These are phyloP conservation scores for Arthroderma uncinatum DNA, from an alignment of 2,329 filamentous ascomycete genomes.

Conservation along the genomic window DNA sequence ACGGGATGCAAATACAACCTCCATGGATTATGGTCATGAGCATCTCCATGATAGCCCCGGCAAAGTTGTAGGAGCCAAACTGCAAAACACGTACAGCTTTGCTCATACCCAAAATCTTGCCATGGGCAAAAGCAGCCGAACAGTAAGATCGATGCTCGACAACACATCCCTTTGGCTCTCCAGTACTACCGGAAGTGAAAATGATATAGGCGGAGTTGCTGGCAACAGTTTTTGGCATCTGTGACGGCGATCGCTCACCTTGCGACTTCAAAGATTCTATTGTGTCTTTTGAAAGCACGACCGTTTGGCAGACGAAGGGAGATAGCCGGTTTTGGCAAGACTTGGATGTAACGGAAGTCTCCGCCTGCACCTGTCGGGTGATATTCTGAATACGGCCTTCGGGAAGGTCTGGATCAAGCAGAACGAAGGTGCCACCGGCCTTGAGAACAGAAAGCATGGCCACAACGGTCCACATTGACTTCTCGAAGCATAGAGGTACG, in stretches of 20 bases:
- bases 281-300: constrained; percentile 20
- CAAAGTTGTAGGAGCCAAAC: constrained; percentile 37
- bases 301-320: constrained; percentile 31
- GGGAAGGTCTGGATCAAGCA: constrained; percentile 22
- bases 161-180: constrained; percentile 73
- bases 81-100: constrained; percentile 23
- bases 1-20: constrained; percentile 36
- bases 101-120: constrained; percentile 37
- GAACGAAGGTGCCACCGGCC: constrained; percentile 14
- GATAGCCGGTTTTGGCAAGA: constrained; percentile 31
- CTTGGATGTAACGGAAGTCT: constrained; percentile 31
- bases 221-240: constrained; percentile 44
- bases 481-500: constrained; percentile 15
- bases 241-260: neutral
- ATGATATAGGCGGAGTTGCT: constrained; percentile 69
- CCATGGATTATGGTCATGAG: constrained; percentile 27
- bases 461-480: constrained; percentile 14
- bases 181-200: constrained; percentile 75
- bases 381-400: constrained; percentile 28
- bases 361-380: constrained; percentile 28
- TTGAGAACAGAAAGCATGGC: constrained; percentile 15
- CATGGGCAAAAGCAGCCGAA: constrained; percentile 20
- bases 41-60: constrained; percentile 30
- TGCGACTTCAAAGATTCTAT: neutral
- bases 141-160: constrained; percentile 49